Evolutionary conservation across 2,329 filamentous ascomycete species (phyloP).

Genomic region (Lanzia echinophila): DNA sequence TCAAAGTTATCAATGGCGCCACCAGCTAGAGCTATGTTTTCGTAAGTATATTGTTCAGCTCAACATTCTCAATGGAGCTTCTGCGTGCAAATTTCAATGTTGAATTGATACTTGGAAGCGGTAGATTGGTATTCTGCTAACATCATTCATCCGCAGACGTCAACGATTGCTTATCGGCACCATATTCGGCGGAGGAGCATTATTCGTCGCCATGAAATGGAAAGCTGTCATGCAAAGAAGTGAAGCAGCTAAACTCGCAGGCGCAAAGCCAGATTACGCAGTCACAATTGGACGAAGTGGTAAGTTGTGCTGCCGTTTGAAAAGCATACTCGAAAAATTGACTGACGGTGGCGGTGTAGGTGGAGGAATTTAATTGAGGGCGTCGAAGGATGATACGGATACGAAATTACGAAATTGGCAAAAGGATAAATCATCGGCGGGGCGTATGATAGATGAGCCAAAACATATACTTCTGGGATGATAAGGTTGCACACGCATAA

Average conservation of each 20-base stretch:
- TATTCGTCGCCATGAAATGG: slow-evolving; percentile 30
- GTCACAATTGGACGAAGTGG: slow-evolving; percentile 29
- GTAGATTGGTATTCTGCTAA: not conserved
- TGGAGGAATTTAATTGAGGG: not conserved
- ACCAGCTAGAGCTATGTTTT: slow-evolving; percentile 8
- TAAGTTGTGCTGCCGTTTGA: slow-evolving; percentile 11
- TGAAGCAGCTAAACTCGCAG: slow-evolving; percentile 29
- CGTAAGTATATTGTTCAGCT: not conserved
- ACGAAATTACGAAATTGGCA: not conserved
- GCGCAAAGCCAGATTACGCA: slow-evolving; percentile 23
- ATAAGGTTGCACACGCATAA: not conserved
- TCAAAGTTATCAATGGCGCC: not conserved
- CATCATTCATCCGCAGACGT: slow-evolving; percentile 18
- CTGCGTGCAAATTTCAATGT: too few relatives aligned
- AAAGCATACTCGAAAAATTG: not conserved
- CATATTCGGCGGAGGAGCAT: slow-evolving; percentile 22
- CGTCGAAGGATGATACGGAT: not conserved
- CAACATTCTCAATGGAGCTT: not conserved
- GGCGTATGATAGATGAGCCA: not conserved
- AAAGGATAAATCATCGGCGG: not conserved
- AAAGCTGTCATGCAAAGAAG: slow-evolving; percentile 27
- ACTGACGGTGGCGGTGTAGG: not conserved
- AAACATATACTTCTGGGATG: not conserved
- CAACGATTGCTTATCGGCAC: slow-evolving; percentile 25
- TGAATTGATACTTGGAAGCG: not conserved